Evolutionary conservation across 192 early-diverging fungal species (phyloP).

Genomic region (Haplosporangium gracile): DNA sequence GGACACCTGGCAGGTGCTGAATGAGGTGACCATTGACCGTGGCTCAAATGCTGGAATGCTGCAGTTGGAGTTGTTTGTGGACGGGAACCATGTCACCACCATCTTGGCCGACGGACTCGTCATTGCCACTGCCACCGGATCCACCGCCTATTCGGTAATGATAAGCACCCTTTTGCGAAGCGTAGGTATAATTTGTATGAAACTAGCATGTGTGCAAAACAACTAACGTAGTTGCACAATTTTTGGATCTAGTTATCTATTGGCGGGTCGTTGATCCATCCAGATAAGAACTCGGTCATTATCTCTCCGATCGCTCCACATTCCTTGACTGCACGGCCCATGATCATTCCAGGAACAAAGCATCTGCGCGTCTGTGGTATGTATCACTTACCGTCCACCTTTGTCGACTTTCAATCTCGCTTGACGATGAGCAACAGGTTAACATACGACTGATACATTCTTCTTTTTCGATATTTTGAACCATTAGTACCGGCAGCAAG

Average conservation of each 20-base stretch:
- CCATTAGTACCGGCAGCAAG: slow-evolving; percentile 37
- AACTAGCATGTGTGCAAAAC: not conserved
- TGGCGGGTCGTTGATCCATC: slow-evolving; percentile 94
- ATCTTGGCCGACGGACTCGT: slow-evolving; percentile 97
- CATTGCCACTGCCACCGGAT: slow-evolving; percentile 95
- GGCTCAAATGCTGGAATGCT: slow-evolving; percentile 91
- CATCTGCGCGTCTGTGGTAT: slow-evolving; percentile 78
- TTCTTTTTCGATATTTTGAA: not conserved
- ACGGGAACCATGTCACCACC: slow-evolving; percentile 86
- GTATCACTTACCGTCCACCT: slow-evolving; percentile 56
- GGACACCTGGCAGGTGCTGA: slow-evolving; percentile 89
- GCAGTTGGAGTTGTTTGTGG: slow-evolving; percentile 82
- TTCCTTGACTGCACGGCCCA: slow-evolving; percentile 92
- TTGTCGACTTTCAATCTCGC: not conserved
- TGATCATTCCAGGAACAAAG: slow-evolving; percentile 91
- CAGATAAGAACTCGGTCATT: slow-evolving; percentile 88
- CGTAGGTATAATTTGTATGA: no score
- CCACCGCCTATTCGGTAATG: slow-evolving; percentile 83
- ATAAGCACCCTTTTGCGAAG: not conserved
- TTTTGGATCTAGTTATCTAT: slow-evolving; percentile 72
- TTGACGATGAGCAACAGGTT: no score
- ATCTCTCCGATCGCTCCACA: slow-evolving; percentile 94
- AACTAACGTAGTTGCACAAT: slow-evolving; percentile 5
- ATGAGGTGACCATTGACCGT: slow-evolving; percentile 93
- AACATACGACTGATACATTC: not conserved